These are phyloP conservation scores for Thielaviopsis populi DNA, from an alignment of 2,329 filamentous ascomycete species.

Conservation along the genomic window DNA sequence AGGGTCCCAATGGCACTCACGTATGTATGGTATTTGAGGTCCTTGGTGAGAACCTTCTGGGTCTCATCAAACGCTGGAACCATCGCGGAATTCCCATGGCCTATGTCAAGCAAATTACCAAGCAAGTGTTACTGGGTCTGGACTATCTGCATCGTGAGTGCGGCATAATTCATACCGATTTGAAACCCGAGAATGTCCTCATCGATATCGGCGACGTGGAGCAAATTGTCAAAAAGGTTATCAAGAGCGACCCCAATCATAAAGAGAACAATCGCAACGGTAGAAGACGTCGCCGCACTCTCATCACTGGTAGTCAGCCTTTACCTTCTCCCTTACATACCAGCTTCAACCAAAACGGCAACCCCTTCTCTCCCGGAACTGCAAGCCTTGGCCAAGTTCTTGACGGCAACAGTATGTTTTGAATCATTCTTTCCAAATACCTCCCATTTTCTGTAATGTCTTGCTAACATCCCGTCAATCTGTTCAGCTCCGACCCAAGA, in stretches of 20 bases:
- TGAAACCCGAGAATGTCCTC: conserved; percentile 95
- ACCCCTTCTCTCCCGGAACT: conserved; percentile 15
- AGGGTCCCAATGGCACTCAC: conserved; percentile 88
- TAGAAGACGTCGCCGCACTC: conserved; percentile 70
- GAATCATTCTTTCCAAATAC: background rate
- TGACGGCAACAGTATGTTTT: conserved; percentile 30
- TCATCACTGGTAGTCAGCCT: conserved; percentile 95
- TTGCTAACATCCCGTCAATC: background rate
- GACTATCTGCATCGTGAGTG: conserved; percentile 97
- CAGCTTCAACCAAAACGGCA: conserved; percentile 56
- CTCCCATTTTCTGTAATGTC: background rate
- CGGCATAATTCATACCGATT: conserved; percentile 94
- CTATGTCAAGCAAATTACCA: conserved; percentile 95
- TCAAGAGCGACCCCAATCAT: conserved; percentile 59
- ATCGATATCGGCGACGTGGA: conserved; percentile 99
- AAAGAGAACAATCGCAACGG: conserved; percentile 91
- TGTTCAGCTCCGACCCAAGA: conserved; percentile 11
- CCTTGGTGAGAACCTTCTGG: conserved; percentile 82
- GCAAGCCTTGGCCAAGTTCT: conserved; percentile 74
- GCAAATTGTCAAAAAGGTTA: conserved; percentile 92
- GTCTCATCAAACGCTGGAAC: conserved; percentile 96
- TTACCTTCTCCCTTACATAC: conserved; percentile 88
- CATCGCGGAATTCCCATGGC: conserved; percentile 93
- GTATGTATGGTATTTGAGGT: conserved; percentile 99
- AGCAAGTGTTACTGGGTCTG: conserved; percentile 86